Base-by-base conservation (phyloP, 2,329 filamentous ascomycete genomes). In the Talaromyces sp. region DNA sequence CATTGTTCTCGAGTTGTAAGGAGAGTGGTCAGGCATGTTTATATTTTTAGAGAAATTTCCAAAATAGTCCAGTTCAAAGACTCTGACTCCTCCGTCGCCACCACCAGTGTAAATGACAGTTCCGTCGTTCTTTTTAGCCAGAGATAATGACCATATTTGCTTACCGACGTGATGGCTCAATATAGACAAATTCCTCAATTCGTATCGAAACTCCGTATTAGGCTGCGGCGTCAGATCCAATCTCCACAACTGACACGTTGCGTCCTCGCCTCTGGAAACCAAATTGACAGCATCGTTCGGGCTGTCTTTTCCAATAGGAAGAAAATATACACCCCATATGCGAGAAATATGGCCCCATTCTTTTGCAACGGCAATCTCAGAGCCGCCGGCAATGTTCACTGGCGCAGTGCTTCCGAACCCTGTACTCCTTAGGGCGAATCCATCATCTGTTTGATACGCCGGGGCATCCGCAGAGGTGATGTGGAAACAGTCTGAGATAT, bases 271-370 rank as follows among this genome's bases (percentile, higher is more conserved):
- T 67, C 92, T 90, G 0, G 94, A 96, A 47, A 91, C 82, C 0
- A 96, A 69, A 9, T 79, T 81, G 18, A 88, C 59, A 23, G 64
- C 65, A 1, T 66, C 65, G 1, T 66, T 61, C 3, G 28, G 16
- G 30, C 14, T 18, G 14, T 30, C 12, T 4, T 30, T n/a, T 28
- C 52, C 55, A 6, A 53, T 31, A 30, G 69, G 72, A 0, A 87
- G 76, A 66, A 97, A 95, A 60, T 84, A 83, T 8, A 96, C 86
- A 53, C 87, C 85, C 95, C 95, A 99, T 66, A 99, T 96, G 62
- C 95, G 86, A 7, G 94, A 96, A 3, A 84, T 77, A 75, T 99
- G 95, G 0, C 90, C 94, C 89, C 95, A 96, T 1, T 84, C 87
- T 52, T 87, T 85, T 0, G 90, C 90, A 14, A 96, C 69, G 65